Conservation (phyloP, 2,329 filamentous ascomycete species). For the Claviceps sp. region DNA sequence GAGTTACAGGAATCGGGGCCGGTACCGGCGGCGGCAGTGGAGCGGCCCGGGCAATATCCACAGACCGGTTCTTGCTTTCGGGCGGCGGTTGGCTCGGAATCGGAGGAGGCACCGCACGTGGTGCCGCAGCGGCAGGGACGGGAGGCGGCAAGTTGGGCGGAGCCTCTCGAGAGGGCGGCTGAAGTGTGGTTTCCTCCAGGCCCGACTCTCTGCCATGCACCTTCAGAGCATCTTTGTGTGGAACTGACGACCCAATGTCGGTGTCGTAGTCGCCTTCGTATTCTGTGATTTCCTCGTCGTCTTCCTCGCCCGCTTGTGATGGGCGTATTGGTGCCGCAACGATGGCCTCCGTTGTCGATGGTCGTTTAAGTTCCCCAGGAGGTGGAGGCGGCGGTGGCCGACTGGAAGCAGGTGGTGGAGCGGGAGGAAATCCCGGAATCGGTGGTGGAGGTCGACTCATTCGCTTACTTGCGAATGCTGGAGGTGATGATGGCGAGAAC, state of each 20-base stretch:
- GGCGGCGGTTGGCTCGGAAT: constrained; percentile 46
- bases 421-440: constrained; percentile 42
- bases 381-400: constrained; percentile 50
- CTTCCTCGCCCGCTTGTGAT: constrained; percentile 41
- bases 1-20: constrained; percentile 10
- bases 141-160: constrained; percentile 40
- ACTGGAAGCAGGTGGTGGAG: constrained; percentile 33
- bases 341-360: constrained; percentile 44
- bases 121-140: constrained; percentile 37
- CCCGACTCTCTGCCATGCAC: constrained; percentile 66
- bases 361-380: constrained; percentile 34
- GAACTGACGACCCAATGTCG: constrained; percentile 87
- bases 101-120: constrained; percentile 50
- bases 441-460: constrained; percentile 45
- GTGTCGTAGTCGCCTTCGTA: constrained; percentile 98
- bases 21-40: constrained; percentile 47
- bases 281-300: constrained; percentile 72
- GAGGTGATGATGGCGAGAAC: constrained; percentile 31
- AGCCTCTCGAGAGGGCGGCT: constrained; percentile 35
- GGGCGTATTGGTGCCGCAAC: constrained; percentile 28
- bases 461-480: constrained; percentile 31
- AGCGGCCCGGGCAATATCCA: constrained; percentile 56
- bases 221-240: constrained; percentile 86
- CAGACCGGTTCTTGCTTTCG: constrained; percentile 44
- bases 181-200: constrained; percentile 54